Conservation (phyloP, 768 basidiomycete species). For the Mycena epipterygia region DNA sequence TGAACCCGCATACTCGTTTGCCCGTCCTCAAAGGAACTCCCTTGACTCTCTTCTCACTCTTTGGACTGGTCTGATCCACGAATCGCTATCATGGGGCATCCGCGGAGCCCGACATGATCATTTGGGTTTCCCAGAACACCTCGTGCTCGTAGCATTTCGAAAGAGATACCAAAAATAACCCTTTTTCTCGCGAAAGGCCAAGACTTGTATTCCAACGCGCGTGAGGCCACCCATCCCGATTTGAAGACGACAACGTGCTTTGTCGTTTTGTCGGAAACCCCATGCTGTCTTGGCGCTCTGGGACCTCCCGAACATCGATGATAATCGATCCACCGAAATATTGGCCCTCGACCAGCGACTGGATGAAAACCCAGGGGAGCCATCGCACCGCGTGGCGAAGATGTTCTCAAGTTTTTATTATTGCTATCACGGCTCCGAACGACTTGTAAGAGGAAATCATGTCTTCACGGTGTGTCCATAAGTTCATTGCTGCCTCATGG, state of each 20-base stretch:
- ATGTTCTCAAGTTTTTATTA: constrained; percentile 18
- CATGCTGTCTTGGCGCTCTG: constrained; percentile 3
- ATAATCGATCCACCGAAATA: background rate
- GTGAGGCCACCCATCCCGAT: background rate
- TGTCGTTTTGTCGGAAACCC: background rate
- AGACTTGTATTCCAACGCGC: background rate
- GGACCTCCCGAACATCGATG: background rate
- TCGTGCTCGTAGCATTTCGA: constrained; percentile 9
- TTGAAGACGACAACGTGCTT: background rate
- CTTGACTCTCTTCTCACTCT: too few relatives aligned
- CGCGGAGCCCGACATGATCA: background rate
- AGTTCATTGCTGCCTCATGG: background rate
- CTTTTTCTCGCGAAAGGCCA: background rate
- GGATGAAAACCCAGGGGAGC: background rate
- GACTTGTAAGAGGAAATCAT: constrained; percentile 1
- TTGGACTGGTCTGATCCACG: too few relatives aligned
- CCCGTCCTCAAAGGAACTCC: too few relatives aligned
- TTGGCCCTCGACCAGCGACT: background rate
- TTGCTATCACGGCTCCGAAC: constrained; percentile 15
- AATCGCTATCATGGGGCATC: too few relatives aligned
- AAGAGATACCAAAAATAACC: constrained; percentile 28
- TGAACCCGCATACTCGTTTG: too few relatives aligned
- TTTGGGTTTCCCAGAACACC: background rate
- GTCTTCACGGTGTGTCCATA: constrained; percentile 15
- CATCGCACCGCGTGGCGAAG: background rate